A percentile compares a stretch with the other conserved stretches of the same genome.
Conservation (phyloP, 106 monocot genomes). For the Phalaenopsis equestris region DNA sequence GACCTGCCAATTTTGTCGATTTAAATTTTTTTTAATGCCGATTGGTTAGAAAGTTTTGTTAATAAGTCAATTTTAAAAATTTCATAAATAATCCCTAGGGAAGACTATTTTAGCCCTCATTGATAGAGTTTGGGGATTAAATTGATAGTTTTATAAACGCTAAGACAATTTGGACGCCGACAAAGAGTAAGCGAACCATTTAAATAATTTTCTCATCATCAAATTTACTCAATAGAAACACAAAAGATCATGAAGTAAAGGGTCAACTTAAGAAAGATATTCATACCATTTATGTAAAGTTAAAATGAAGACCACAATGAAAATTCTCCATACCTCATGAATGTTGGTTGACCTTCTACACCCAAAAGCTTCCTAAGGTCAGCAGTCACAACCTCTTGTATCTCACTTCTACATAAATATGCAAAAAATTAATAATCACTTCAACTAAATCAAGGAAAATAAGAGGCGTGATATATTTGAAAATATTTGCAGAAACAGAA, state of each 20-base stretch:
- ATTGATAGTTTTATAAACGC: too few relatives aligned
- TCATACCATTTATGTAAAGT: not conserved
- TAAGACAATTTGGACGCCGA: too few relatives aligned
- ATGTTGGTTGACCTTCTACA: conserved; percentile 62
- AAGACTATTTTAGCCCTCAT: too few relatives aligned
- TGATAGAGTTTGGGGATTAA: too few relatives aligned
- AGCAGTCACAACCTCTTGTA: conserved; percentile 69
- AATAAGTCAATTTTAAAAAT: too few relatives aligned
- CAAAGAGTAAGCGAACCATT: too few relatives aligned
- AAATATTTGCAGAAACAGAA: not conserved
- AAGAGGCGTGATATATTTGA: not conserved
- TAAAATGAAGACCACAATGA: not conserved
- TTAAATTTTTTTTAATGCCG: too few relatives aligned
- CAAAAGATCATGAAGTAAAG: not conserved
- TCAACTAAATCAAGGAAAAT: not conserved
- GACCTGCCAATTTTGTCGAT: too few relatives aligned
- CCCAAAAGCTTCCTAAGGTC: conserved; percentile 81
- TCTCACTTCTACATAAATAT: conserved; percentile 44
- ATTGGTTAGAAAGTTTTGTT: too few relatives aligned
- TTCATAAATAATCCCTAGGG: too few relatives aligned
- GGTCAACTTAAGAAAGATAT: not conserved
- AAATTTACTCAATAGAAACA: not conserved
- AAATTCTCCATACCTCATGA: conserved; percentile 55
- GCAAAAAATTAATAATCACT: not conserved
- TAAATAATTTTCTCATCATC: too few relatives aligned